phyloP scores from a whole-genome alignment of 495 filamentous ascomycete species.

The Penicillium cataractarum region DNA sequence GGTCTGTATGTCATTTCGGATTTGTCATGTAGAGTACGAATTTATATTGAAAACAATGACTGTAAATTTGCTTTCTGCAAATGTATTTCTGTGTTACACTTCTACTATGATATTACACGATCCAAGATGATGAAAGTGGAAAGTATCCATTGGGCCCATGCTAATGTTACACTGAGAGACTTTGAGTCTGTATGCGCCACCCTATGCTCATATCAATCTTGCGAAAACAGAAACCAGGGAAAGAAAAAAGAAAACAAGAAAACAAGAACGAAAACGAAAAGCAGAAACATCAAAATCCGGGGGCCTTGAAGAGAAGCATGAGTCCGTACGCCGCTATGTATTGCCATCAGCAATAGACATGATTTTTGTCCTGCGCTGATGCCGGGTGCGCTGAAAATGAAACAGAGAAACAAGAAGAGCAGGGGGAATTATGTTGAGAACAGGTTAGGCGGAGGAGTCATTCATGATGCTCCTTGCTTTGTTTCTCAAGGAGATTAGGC shows the following conservation, averaged over 20 bases:
- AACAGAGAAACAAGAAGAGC: too few species aligned
- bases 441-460: too few species aligned
- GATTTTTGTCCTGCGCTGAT: too few species aligned
- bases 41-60: background rate
- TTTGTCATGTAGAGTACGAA: conserved; percentile 30
- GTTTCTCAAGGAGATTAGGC: conserved; percentile 11
- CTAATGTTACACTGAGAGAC: conserved; percentile 26
- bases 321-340: too few species aligned
- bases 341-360: too few species aligned
- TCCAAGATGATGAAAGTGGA: background rate
- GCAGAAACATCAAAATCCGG: background rate
- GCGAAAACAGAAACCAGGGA: conserved; percentile 13
- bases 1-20: conserved; percentile 17
- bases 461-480: background rate
- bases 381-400: too few species aligned
- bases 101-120: background rate
- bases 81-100: background rate
- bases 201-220: conserved; percentile 21
- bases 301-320: background rate
- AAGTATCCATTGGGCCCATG: conserved; percentile 25
- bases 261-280: conserved; percentile 10
- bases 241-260: conserved; percentile 17
- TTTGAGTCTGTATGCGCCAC: conserved; percentile 17
- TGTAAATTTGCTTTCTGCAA: background rate
- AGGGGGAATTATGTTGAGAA: too few species aligned